These are phyloP conservation scores for Avena insularis DNA, from an alignment of 176 grass and related monocot species.

Conservation along the genomic window DNA sequence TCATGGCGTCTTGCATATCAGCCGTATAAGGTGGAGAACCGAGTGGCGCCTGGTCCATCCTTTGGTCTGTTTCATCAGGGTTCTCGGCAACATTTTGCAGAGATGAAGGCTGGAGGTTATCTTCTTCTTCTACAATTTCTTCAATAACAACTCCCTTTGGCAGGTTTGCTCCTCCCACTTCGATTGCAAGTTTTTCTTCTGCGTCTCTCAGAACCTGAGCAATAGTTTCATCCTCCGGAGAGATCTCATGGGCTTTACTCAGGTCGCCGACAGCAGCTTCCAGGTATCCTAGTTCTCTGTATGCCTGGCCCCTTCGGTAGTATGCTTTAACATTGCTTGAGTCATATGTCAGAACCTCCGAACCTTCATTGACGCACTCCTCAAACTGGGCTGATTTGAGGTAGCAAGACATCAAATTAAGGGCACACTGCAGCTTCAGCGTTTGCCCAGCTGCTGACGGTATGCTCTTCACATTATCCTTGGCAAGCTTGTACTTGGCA, in stretches of 20 bases:
- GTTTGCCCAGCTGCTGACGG: slow-evolving; percentile 45
- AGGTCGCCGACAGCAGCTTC: slow-evolving; percentile 82
- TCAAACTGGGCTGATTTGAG: slow-evolving; percentile 68
- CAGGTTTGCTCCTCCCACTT: not conserved
- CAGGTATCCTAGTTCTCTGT: slow-evolving; percentile 77
- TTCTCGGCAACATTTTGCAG: slow-evolving; percentile 22
- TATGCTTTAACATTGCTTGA: slow-evolving; percentile 77
- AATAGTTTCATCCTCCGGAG: slow-evolving; percentile 92
- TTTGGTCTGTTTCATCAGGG: slow-evolving; percentile 35
- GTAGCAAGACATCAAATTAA: slow-evolving; percentile 98
- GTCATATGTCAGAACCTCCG: slow-evolving; percentile 74
- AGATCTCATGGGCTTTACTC: slow-evolving; percentile 71
- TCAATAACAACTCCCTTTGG: slow-evolving; percentile 75
- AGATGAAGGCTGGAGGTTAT: slow-evolving; percentile 31
- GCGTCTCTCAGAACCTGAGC: slow-evolving; percentile 67
- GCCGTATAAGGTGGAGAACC: slow-evolving; percentile 47
- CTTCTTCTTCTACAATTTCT: slow-evolving; percentile 72
- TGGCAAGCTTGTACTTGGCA: slow-evolving; percentile 79
- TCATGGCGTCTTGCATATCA: slow-evolving; percentile 73
- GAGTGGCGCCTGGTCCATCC: slow-evolving; percentile 50
- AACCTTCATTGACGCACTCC: slow-evolving; percentile 85
- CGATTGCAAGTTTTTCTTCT: slow-evolving; percentile 49
- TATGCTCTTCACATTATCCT: slow-evolving; percentile 72
- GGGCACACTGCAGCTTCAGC: slow-evolving; percentile 74
- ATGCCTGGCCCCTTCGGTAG: slow-evolving; percentile 96